Conservation (phyloP, 441 rosid genomes). For the Erodium texanum region DNA sequence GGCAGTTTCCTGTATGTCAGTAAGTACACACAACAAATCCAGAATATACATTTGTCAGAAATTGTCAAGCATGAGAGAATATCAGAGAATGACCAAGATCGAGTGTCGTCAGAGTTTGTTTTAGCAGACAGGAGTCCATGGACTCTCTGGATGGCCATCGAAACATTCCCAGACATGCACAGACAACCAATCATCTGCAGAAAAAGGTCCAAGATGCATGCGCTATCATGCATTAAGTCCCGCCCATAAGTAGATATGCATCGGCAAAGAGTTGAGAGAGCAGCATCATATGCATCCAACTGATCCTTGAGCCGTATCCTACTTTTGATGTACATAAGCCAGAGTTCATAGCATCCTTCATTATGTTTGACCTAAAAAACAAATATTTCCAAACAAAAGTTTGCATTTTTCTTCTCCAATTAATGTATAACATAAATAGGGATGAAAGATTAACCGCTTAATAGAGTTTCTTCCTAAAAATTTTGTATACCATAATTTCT, state of each 20-base stretch:
- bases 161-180: slow-evolving; percentile 65
- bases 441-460: neutral
- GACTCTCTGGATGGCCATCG: slow-evolving; percentile 53
- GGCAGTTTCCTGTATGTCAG: slow-evolving; percentile 69
- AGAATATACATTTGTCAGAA: slow-evolving; percentile 92
- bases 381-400: slow-evolving; percentile 32
- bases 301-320: slow-evolving; percentile 59
- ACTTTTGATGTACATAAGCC: slow-evolving; percentile 91
- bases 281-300: slow-evolving; percentile 58
- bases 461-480: neutral
- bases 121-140: slow-evolving; percentile 32
- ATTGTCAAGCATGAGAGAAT: slow-evolving; percentile 72
- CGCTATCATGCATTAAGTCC: slow-evolving; percentile 44
- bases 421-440: slow-evolving; percentile 2
- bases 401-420: slow-evolving; percentile 19
- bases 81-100: slow-evolving; percentile 56
- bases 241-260: slow-evolving; percentile 33
- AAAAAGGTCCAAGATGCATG: slow-evolving; percentile 76
- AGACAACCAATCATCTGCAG: slow-evolving; percentile 83
- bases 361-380: slow-evolving; percentile 63
- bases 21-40: slow-evolving; percentile 98
- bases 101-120: slow-evolving; percentile 51
- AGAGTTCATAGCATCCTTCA: slow-evolving; percentile 64
- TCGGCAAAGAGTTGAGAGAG: slow-evolving; percentile 59
- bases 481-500: neutral